Percentiles rank a stretch among this genome's conserved stretches.
Evolutionary conservation across 257 asterid species (phyloP).

Genomic region (Eucommia ulmoides): DNA sequence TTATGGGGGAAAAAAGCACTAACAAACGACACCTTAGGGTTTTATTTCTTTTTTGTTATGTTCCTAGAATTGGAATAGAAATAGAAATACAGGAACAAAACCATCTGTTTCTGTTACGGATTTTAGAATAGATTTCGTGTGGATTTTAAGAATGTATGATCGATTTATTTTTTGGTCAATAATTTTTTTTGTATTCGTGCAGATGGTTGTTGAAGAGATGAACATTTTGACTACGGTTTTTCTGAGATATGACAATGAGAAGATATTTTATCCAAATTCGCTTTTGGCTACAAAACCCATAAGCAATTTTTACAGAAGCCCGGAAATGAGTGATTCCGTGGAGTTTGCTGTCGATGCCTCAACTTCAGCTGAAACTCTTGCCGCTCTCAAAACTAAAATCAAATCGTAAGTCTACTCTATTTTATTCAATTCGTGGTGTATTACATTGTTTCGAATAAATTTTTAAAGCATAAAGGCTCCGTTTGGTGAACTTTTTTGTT

Average conservation of each 20-base stretch:
- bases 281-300: constrained; percentile 44
- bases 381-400: constrained; percentile 43
- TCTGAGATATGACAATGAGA: constrained; percentile 46
- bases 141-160: neutral
- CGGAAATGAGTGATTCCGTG: constrained; percentile 59
- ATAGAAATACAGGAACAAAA: too few relatives aligned
- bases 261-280: constrained; percentile 52
- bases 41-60: too few relatives aligned
- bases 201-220: constrained; percentile 76
- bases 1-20: too few relatives aligned
- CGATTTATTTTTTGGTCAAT: too few relatives aligned
- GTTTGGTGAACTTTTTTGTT: neutral
- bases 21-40: too few relatives aligned
- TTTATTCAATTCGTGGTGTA: neutral
- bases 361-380: constrained; percentile 63
- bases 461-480: neutral
- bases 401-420: constrained; percentile 35
- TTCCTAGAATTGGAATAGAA: too few relatives aligned
- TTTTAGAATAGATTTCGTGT: neutral
- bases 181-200: constrained; percentile 6
- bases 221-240: constrained; percentile 57
- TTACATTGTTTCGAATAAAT: neutral
- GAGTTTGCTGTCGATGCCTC: constrained; percentile 68
- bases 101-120: too few relatives aligned
- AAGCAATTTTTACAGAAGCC: constrained; percentile 59